Conservation (phyloP, 345 rosid species). For the Dipteronia sinensis region DNA sequence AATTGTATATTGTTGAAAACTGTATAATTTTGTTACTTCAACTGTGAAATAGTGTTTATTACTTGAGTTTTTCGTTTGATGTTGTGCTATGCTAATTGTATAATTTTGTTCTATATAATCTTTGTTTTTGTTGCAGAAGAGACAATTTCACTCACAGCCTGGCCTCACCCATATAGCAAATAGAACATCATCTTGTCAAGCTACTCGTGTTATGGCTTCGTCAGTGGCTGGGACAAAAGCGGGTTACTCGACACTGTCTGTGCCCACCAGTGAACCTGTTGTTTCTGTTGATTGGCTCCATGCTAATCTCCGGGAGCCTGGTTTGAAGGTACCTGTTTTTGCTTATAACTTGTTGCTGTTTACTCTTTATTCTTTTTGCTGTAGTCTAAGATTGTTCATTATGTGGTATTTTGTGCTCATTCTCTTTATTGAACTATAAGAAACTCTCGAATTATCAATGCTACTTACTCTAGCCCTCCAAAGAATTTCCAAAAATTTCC, state of each 20-base stretch:
- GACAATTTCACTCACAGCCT: conserved; percentile 34
- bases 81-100: background rate
- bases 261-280: conserved; percentile 66
- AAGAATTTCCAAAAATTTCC: background rate
- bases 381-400: background rate
- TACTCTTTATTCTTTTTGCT: background rate
- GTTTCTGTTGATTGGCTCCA: conserved; percentile 98
- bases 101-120: background rate
- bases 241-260: conserved; percentile 49
- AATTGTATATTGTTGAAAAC: background rate
- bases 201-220: conserved; percentile 57
- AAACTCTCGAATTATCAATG: background rate
- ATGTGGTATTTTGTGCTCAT: background rate
- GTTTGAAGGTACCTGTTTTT: conserved; percentile 61
- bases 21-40: background rate
- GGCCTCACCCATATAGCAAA: conserved; percentile 24
- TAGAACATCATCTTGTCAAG: conserved; percentile 35
- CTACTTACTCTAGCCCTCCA: background rate
- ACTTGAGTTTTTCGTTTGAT: background rate
- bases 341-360: background rate
- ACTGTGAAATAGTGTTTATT: background rate
- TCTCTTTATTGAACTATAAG: background rate
- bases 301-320: conserved; percentile 72
- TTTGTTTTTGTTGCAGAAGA: conserved; percentile 45
- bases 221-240: conserved; percentile 34